Evolutionary conservation across 192 early-diverging fungal genomes (phyloP).

Genomic region (Glomus cerebriforme): DNA sequence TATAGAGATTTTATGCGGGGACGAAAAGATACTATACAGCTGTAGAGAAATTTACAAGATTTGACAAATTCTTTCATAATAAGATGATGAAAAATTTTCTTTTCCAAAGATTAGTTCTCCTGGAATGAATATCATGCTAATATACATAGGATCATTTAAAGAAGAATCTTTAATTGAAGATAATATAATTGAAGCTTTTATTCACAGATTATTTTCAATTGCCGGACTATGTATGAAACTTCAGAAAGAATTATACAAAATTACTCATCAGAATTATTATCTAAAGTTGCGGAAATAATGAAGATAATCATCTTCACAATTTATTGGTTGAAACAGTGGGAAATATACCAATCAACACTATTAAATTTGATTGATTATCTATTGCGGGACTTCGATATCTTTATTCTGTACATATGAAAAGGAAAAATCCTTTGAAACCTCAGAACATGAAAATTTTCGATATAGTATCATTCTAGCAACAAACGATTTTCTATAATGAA

Average conservation of each 20-base stretch:
- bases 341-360: too few relatives aligned
- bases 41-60: slow-evolving; percentile 10
- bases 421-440: neutral
- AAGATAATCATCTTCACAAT: too few relatives aligned
- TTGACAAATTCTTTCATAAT: neutral
- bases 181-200: neutral
- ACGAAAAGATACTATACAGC: neutral
- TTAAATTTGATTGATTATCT: too few relatives aligned
- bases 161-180: too few relatives aligned
- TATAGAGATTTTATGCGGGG: neutral
- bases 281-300: too few relatives aligned
- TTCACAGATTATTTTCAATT: slow-evolving; percentile 20
- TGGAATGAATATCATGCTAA: slow-evolving; percentile 3
- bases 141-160: neutral
- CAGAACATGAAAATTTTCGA: too few relatives aligned
- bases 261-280: too few relatives aligned
- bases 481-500: neutral
- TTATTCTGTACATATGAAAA: neutral
- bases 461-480: neutral
- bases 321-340: too few relatives aligned
- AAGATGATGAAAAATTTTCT: slow-evolving; percentile 2
- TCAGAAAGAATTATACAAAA: too few relatives aligned
- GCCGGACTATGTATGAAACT: too few relatives aligned
- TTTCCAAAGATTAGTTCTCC: slow-evolving; percentile 13
- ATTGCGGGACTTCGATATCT: too few relatives aligned